Evolutionary conservation across 2,329 filamentous ascomycete species (phyloP).

Genomic region (Fusarium nanum): DNA sequence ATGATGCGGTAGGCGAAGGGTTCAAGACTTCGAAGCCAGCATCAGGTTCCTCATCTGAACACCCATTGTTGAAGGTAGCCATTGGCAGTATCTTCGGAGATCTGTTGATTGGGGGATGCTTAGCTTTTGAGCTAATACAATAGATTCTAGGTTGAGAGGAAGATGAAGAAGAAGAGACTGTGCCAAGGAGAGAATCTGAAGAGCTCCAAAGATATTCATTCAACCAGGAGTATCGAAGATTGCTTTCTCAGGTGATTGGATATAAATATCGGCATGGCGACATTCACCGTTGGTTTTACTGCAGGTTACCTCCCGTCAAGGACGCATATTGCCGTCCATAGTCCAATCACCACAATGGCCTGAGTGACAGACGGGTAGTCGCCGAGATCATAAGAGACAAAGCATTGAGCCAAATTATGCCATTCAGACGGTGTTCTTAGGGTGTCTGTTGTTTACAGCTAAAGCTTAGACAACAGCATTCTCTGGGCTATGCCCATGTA

Average conservation of each 20-base stretch:
- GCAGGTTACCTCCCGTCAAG: slow-evolving; percentile 3
- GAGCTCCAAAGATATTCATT: neutral
- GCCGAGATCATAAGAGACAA: neutral
- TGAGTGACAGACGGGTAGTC: no score
- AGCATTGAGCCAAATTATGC: neutral
- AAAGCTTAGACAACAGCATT: neutral
- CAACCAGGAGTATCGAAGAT: neutral
- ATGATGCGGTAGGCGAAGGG: neutral
- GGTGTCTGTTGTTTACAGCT: neutral
- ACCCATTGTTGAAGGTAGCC: neutral
- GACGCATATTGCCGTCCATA: neutral
- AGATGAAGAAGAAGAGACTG: neutral
- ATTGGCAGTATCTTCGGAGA: neutral
- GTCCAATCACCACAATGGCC: neutral
- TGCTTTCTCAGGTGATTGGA: neutral
- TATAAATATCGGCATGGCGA: neutral
- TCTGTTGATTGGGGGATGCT: neutral
- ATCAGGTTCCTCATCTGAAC: slow-evolving; percentile 2
- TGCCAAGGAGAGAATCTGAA: neutral
- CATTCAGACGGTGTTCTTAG: neutral
- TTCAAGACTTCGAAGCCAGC: neutral
- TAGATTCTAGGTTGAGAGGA: neutral
- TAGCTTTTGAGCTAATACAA: neutral
- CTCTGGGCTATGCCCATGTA: neutral
- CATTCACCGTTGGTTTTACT: neutral